Percentiles rank a stretch among this genome's conserved stretches.
Evolutionary conservation across 179 eudicot species (phyloP).

Genomic region (Silene vulgaris): DNA sequence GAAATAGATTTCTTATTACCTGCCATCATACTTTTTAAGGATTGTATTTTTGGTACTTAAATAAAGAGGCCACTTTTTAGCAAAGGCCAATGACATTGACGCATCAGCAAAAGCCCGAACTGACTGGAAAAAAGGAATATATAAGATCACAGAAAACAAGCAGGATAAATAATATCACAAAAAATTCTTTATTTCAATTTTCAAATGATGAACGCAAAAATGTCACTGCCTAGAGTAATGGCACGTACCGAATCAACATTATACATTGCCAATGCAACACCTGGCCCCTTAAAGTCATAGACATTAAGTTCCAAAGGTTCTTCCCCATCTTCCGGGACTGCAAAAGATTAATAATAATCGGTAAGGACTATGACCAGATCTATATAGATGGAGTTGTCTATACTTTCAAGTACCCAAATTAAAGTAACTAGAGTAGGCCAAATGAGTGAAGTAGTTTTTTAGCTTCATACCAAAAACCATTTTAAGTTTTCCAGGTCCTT

Average conservation of each 20-base stretch:
- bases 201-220: background rate
- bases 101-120: constrained; percentile 92
- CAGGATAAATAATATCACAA: constrained; percentile 5
- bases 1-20: constrained; percentile 36
- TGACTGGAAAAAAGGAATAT: constrained; percentile 44
- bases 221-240: constrained; percentile 10
- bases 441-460: background rate
- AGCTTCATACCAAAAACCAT: constrained; percentile 72
- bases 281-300: constrained; percentile 87
- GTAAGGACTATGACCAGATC: background rate
- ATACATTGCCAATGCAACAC: constrained; percentile 93
- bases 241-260: constrained; percentile 77
- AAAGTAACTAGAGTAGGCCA: background rate
- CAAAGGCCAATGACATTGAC: constrained; percentile 82
- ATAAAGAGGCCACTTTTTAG: constrained; percentile 96
- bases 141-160: constrained; percentile 17
- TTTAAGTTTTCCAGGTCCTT: constrained; percentile 88
- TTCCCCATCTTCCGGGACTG: constrained; percentile 83
- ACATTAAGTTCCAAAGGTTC: constrained; percentile 66
- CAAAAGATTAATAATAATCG: background rate
- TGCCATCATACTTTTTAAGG: constrained; percentile 97
- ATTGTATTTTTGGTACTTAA: constrained; percentile 93
- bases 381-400: background rate
- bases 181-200: background rate
- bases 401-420: background rate